Evolutionary conservation across 805 yeast genomes (phyloP).

Genomic region (Lipomyces starkeyi): DNA sequence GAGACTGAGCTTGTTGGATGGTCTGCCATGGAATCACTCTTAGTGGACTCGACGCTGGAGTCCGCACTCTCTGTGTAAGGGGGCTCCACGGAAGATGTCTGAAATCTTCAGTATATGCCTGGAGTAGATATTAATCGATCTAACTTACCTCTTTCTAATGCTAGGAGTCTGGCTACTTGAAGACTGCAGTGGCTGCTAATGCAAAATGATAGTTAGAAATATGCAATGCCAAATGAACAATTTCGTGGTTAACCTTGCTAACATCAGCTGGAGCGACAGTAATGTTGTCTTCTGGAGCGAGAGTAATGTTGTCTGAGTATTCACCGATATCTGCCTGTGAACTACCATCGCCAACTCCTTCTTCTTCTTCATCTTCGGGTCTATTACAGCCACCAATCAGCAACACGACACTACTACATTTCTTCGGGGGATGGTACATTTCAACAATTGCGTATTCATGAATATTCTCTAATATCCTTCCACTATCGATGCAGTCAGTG

Average conservation of each 20-base stretch:
- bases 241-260: not conserved
- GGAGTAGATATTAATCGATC: not conserved
- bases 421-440: not conserved
- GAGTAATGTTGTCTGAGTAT: not conserved
- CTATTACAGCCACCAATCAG: not conserved
- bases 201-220: not conserved
- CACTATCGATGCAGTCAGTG: not conserved
- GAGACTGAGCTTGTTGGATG: not conserved
- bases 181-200: not conserved
- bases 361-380: not conserved
- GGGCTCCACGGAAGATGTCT: not conserved
- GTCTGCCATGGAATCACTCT: not conserved
- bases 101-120: not conserved
- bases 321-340: not conserved
- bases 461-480: not conserved
- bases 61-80: not conserved
- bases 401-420: not conserved
- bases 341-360: not conserved
- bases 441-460: not conserved
- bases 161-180: not conserved
- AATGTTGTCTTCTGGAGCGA: not conserved
- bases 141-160: not conserved
- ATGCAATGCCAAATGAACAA: not conserved
- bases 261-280: not conserved
- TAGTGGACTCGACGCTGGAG: not conserved